These are phyloP conservation scores for Cyclospora cayetanensis DNA, from an alignment of 169 alveolate species.

Conservation along the genomic window DNA sequence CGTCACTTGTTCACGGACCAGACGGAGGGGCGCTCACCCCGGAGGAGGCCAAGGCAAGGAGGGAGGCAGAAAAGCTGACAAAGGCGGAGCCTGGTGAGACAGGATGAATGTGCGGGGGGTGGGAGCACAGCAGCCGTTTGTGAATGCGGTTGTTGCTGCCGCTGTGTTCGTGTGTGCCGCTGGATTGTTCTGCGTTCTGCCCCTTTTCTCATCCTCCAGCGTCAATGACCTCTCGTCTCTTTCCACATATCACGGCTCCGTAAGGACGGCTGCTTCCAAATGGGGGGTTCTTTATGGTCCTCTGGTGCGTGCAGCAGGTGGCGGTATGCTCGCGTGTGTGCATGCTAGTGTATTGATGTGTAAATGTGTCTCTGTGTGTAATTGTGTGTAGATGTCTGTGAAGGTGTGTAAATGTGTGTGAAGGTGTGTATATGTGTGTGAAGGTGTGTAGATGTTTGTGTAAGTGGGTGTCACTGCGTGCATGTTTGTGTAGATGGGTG, in stretches of 20 bases:
- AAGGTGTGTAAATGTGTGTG: background rate
- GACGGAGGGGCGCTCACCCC: constrained; percentile 55
- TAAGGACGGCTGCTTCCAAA: too few species aligned
- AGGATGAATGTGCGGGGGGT: background rate
- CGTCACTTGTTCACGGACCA: constrained; percentile 12
- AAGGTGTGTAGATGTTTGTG: background rate
- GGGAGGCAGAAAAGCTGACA: constrained; percentile 2
- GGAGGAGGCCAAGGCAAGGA: constrained; percentile 18
- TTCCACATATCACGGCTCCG: too few species aligned
- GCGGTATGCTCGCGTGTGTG: too few species aligned
- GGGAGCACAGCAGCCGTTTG: background rate
- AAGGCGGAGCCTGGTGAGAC: constrained; percentile 33
- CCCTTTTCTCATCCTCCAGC: too few species aligned
- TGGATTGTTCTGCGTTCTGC: too few species aligned
- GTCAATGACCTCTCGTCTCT: too few species aligned
- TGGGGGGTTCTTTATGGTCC: too few species aligned
- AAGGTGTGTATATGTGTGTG: background rate
- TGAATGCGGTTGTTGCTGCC: background rate
- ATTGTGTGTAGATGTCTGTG: too few species aligned
- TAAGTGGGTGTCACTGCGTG: background rate
- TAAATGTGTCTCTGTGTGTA: too few species aligned
- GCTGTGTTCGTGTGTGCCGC: background rate
- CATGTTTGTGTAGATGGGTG: background rate
- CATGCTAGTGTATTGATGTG: too few species aligned
- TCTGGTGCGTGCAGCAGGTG: too few species aligned